These are phyloP conservation scores for Pseudopediastrum boryanum DNA, from an alignment of 139 green algal species.

Conservation along the genomic window DNA sequence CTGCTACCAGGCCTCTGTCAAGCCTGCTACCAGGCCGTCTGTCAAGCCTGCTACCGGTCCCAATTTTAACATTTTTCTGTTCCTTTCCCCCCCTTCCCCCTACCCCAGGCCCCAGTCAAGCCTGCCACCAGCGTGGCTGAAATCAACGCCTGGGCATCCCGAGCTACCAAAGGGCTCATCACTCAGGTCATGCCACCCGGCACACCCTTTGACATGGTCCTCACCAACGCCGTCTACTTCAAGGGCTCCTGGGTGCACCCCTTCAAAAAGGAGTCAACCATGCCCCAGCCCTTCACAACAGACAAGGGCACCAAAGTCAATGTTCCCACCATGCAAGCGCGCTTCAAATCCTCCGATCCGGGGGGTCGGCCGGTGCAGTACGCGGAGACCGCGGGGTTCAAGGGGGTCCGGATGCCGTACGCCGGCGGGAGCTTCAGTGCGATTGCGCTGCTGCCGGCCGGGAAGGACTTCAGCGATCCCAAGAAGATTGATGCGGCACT, in stretches of 20 bases:
- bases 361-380: background rate
- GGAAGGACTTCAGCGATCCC: too few species aligned
- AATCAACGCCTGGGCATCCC: background rate
- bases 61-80: too few species aligned
- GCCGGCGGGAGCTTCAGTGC: too few species aligned
- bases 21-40: too few species aligned
- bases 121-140: too few species aligned
- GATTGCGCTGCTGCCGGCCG: too few species aligned
- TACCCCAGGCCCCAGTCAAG: too few species aligned
- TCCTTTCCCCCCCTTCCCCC: too few species aligned
- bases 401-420: conserved; percentile 30
- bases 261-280: conserved; percentile 21
- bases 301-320: background rate
- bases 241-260: conserved; percentile 28
- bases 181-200: background rate
- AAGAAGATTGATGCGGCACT: too few species aligned
- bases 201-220: conserved; percentile 13
- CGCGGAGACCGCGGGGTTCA: background rate
- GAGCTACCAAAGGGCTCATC: background rate
- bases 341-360: conserved; percentile 10
- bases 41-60: too few species aligned
- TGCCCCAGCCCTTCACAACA: background rate
- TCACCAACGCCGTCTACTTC: conserved; percentile 36
- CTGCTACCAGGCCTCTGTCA: too few species aligned
- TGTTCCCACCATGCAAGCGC: conserved; percentile 24